Percentiles rank a stretch among this genome's conserved stretches.
These are phyloP conservation scores for Leishmania arabica DNA, from an alignment of 208 protist species.

Conservation along the genomic window DNA sequence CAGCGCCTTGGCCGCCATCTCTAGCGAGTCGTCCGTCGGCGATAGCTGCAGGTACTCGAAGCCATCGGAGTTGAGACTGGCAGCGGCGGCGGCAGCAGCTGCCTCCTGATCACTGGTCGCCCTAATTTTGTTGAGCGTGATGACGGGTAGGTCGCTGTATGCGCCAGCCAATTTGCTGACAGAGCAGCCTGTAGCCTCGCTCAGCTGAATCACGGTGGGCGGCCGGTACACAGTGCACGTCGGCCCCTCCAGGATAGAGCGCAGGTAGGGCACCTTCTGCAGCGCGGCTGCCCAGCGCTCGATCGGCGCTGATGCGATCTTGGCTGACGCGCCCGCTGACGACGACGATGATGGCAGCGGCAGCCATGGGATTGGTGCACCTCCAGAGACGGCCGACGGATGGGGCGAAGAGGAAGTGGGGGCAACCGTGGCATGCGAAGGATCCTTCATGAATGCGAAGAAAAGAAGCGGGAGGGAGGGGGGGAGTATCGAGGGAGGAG, in stretches of 20 bases:
- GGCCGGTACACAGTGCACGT: slow-evolving; percentile 58
- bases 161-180: slow-evolving; percentile 25
- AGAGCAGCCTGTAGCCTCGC: slow-evolving; percentile 44
- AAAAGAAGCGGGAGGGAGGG: not conserved
- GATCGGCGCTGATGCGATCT: not conserved
- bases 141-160: slow-evolving; percentile 47
- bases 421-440: not conserved
- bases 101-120: not conserved
- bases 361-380: slow-evolving; percentile 11
- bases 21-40: slow-evolving; percentile 44
- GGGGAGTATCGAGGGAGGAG: not conserved
- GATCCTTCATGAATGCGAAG: slow-evolving; percentile 12
- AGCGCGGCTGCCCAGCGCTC: slow-evolving; percentile 12
- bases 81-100: not conserved
- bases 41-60: slow-evolving; percentile 33
- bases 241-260: slow-evolving; percentile 24
- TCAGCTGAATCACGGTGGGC: slow-evolving; percentile 52
- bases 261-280: slow-evolving; percentile 51
- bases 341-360: not conserved
- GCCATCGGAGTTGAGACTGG: slow-evolving; percentile 14
- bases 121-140: slow-evolving; percentile 38
- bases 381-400: not conserved
- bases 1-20: slow-evolving; percentile 46
- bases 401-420: not conserved
- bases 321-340: not conserved